These are phyloP conservation scores for Taxillus chinensis DNA, from an alignment of 164 flowering plant genomes.

Conservation along the genomic window DNA sequence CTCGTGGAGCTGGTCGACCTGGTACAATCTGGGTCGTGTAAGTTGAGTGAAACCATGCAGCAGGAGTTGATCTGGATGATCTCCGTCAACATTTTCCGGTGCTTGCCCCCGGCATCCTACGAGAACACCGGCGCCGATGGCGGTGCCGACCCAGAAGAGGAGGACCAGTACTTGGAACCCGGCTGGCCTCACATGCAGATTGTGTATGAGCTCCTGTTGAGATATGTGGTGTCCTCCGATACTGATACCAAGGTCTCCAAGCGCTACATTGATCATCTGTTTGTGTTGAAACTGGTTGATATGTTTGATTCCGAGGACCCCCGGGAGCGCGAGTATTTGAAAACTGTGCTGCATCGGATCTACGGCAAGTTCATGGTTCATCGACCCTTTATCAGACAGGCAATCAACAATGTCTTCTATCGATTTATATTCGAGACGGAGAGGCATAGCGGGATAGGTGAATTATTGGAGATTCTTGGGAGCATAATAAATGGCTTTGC, in stretches of 20 bases:
- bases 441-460: conserved; percentile 33
- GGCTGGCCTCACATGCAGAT: conserved; percentile 33
- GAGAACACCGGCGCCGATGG: conserved; percentile 27
- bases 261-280: conserved; percentile 30
- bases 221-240: conserved; percentile 27
- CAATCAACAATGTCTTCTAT: conserved; percentile 31
- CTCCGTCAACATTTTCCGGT: conserved; percentile 30
- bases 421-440: conserved; percentile 35
- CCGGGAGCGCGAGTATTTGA: conserved; percentile 33
- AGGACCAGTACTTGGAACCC: conserved; percentile 31
- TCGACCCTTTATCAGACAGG: conserved; percentile 35
- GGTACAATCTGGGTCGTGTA: conserved; percentile 35
- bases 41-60: conserved; percentile 27
- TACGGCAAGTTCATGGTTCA: conserved; percentile 42
- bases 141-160: conserved; percentile 24
- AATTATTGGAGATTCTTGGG: conserved; percentile 36
- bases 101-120: conserved; percentile 31
- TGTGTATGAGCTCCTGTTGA: conserved; percentile 31
- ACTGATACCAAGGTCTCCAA: conserved; percentile 33
- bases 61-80: conserved; percentile 32
- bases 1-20: conserved; percentile 33
- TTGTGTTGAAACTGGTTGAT: conserved; percentile 30
- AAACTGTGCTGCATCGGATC: conserved; percentile 31
- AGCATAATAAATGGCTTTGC: conserved; percentile 41
- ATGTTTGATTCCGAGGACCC: conserved; percentile 37